phyloP scores from a whole-genome alignment of 495 filamentous ascomycete genomes.

The Talaromyces thailandensis region DNA sequence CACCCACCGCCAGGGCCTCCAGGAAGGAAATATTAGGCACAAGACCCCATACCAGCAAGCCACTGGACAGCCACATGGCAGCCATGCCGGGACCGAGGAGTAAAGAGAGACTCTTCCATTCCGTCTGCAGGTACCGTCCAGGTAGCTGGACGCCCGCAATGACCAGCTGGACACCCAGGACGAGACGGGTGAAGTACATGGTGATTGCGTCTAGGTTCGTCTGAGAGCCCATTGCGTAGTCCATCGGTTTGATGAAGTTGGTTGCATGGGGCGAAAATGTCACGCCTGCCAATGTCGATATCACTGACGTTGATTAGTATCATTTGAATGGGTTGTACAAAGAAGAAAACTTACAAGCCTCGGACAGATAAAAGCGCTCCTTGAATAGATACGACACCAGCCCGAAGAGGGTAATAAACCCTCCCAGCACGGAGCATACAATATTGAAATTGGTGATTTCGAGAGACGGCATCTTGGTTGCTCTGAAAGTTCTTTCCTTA shows the following conservation, averaged over 20 bases:
- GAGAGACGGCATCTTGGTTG: conserved; percentile 62
- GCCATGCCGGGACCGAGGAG: conserved; percentile 83
- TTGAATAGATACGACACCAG: conserved; percentile 85
- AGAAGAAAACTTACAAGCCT: conserved; percentile 57
- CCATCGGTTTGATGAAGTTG: conserved; percentile 66
- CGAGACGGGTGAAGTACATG: conserved; percentile 76
- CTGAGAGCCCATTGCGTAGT: conserved; percentile 60
- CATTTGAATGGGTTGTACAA: background rate
- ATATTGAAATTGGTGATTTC: conserved; percentile 82
- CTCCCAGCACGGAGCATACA: conserved; percentile 70
- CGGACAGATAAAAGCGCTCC: conserved; percentile 84
- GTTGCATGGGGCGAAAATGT: conserved; percentile 68
- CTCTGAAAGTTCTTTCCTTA: background rate
- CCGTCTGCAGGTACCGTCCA: conserved; percentile 65
- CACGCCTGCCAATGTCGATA: conserved; percentile 73
- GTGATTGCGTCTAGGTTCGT: conserved; percentile 57
- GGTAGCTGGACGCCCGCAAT: conserved; percentile 89
- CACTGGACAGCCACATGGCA: conserved; percentile 80
- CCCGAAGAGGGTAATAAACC: conserved; percentile 81
- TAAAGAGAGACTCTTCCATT: conserved; percentile 71
- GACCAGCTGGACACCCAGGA: conserved; percentile 85
- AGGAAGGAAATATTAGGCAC: conserved; percentile 67
- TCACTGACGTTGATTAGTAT: conserved; percentile 42
- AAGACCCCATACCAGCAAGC: conserved; percentile 68
- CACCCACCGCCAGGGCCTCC: conserved; percentile 67